A percentile compares a stretch with the other conserved stretches of the same genome.
Evolutionary conservation across 2,329 filamentous ascomycete species (phyloP).

Genomic region (Botrytis hyacinthi): DNA sequence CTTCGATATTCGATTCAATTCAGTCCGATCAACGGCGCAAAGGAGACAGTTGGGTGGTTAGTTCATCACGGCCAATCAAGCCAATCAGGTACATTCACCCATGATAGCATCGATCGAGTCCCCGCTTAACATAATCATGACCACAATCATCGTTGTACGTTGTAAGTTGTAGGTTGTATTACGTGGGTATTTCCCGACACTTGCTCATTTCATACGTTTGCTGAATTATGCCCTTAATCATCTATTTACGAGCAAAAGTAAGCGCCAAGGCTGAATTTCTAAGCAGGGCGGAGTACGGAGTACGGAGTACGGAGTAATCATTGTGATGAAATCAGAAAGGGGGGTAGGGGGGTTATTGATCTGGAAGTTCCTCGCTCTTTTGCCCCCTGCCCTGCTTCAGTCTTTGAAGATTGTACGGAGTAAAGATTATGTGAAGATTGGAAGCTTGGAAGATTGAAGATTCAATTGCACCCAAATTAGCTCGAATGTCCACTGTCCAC

Average conservation of each 20-base stretch:
- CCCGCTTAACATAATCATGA: not conserved
- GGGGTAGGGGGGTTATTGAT: not conserved
- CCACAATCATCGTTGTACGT: not conserved
- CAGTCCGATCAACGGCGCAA: not conserved
- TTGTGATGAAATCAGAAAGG: not conserved
- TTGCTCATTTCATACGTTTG: not conserved
- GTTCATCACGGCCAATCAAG: not conserved
- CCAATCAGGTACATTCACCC: not conserved
- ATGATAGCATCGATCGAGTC: not conserved
- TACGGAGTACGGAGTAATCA: not conserved
- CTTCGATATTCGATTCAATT: not conserved
- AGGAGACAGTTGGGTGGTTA: not conserved
- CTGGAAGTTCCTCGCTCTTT: not conserved
- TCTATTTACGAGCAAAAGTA: not conserved
- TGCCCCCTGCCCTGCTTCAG: not conserved
- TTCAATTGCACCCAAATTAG: not conserved
- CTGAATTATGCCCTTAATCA: not conserved
- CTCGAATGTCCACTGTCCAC: not conserved
- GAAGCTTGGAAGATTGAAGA: slow-evolving; percentile 3
- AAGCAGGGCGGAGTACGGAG: not conserved
- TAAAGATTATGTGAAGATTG: not conserved
- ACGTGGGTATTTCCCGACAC: not conserved
- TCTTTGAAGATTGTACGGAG: not conserved
- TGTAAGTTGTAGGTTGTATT: not conserved
- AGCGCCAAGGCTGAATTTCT: not conserved